These are phyloP conservation scores for Strobilomyces echinocephalus DNA, from an alignment of 768 basidiomycete genomes.

Conservation along the genomic window DNA sequence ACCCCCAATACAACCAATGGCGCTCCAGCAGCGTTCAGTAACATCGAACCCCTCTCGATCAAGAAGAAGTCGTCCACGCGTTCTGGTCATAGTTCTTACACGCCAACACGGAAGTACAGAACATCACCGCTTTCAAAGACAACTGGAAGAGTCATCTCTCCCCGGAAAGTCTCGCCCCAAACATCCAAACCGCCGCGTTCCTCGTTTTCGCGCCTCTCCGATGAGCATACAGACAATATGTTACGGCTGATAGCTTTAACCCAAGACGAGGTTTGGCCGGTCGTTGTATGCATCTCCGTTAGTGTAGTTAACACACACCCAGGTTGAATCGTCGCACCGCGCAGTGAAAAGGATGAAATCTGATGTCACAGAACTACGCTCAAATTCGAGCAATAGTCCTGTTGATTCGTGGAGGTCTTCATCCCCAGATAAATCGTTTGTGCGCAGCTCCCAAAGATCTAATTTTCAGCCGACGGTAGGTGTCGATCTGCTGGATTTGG, in stretches of 20 bases:
- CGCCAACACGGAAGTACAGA: conserved; percentile 37
- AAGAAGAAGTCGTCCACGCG: conserved; percentile 77
- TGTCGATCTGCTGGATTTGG: conserved; percentile 3
- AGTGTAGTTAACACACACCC: background rate
- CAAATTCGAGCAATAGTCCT: conserved; percentile 14
- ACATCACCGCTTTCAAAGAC: conserved; percentile 51
- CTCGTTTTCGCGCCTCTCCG: conserved; percentile 22
- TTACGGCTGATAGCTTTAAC: conserved; percentile 49
- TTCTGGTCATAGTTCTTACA: conserved; percentile 35
- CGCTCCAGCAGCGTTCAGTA: conserved; percentile 34
- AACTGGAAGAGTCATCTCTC: conserved; percentile 41
- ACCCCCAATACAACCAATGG: conserved; percentile 44
- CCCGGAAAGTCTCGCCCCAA: conserved; percentile 54
- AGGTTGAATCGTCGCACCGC: conserved; percentile 71
- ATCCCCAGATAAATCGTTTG: conserved; percentile 52
- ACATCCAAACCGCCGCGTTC: conserved; percentile 33
- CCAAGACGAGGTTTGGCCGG: conserved; percentile 54
- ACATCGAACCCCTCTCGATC: conserved; percentile 75
- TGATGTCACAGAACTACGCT: conserved; percentile 49
- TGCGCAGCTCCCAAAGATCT: conserved; percentile 44
- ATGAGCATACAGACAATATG: conserved; percentile 43
- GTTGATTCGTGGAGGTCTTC: conserved; percentile 42
- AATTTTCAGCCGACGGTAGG: conserved; percentile 41
- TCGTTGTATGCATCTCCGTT: background rate
- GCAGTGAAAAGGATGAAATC: conserved; percentile 72